A percentile compares a stretch with the other conserved stretches of the same genome.
phyloP scores from a whole-genome alignment of 2,329 filamentous ascomycete species.

The Periconia macrospinosa region DNA sequence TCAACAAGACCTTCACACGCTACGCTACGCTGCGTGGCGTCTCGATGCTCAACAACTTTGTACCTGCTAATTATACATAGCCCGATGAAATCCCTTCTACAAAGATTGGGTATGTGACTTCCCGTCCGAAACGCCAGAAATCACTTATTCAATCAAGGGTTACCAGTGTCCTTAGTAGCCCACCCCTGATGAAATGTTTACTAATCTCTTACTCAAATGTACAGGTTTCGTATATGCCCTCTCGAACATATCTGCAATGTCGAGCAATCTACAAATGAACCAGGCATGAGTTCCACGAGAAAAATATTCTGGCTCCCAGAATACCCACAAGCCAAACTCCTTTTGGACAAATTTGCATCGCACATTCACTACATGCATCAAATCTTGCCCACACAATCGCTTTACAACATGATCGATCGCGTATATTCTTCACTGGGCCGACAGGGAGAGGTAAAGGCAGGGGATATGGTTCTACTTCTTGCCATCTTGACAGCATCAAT shows the following conservation, averaged over 20 bases:
- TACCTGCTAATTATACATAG: background rate
- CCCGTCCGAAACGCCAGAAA: conserved; percentile 3
- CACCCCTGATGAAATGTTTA: conserved; percentile 1
- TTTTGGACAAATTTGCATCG: conserved; percentile 37
- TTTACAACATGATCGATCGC: conserved; percentile 27
- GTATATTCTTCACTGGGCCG: conserved; percentile 28
- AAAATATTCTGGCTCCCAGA: conserved; percentile 39
- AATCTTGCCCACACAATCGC: conserved; percentile 35
- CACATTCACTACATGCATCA: conserved; percentile 41
- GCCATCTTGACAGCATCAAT: conserved; percentile 37
- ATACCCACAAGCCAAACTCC: conserved; percentile 33
- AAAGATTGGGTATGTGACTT: conserved; percentile 8
- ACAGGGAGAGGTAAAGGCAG: conserved; percentile 20
- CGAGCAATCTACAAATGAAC: background rate
- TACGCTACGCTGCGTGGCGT: background rate
- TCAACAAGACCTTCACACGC: no score
- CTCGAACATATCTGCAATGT: background rate
- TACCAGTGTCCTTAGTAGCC: background rate
- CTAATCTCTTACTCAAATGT: conserved; percentile 3
- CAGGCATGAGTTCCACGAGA: background rate
- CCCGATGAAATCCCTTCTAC: conserved; percentile 2
- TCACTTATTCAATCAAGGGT: background rate
- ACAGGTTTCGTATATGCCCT: background rate
- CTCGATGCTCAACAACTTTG: background rate
- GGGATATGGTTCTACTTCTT: conserved; percentile 34